Conservation (phyloP, 257 asterid species). For the Jacaranda mimosifolia region DNA sequence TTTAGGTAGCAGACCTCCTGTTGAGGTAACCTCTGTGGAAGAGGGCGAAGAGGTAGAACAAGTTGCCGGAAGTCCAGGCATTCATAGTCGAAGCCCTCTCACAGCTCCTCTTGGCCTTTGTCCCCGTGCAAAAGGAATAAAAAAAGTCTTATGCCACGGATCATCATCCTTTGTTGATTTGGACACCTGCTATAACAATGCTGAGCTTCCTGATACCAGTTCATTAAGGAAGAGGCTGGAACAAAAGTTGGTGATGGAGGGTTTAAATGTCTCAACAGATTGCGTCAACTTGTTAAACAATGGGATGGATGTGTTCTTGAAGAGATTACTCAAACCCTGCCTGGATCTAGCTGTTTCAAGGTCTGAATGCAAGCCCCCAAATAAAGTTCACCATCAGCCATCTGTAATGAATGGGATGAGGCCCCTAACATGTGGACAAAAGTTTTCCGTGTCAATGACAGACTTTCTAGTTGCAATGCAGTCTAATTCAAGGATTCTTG, state of each 20-base stretch:
- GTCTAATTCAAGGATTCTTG: constrained; percentile 60
- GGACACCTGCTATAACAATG: constrained; percentile 58
- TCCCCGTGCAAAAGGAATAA: constrained; percentile 42
- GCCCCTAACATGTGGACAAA: constrained; percentile 39
- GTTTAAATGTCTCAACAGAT: constrained; percentile 56
- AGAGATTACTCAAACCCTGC: constrained; percentile 67
- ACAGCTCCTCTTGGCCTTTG: constrained; percentile 75
- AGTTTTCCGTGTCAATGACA: constrained; percentile 51
- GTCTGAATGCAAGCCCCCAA: constrained; percentile 41
- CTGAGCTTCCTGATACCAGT: constrained; percentile 56
- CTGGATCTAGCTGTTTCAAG: constrained; percentile 57
- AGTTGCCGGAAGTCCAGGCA: constrained; percentile 60
- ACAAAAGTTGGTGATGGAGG: constrained; percentile 52
- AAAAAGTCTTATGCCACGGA: constrained; percentile 45
- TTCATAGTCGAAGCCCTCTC: constrained; percentile 60
- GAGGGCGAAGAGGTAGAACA: constrained; percentile 81
- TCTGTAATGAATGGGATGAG: constrained; percentile 44
- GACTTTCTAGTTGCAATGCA: constrained; percentile 68
- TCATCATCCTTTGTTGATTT: constrained; percentile 31
- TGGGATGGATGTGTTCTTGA: constrained; percentile 65
- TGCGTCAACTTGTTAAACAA: constrained; percentile 62
- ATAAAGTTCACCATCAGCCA: constrained; percentile 43
- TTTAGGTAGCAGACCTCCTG: constrained; percentile 71
- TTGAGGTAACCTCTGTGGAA: constrained; percentile 74
- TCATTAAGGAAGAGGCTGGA: constrained; percentile 65